Evolutionary conservation across 257 asterid species (phyloP), one percentile per base, ranked within the genome.

Genomic region (Petunia secreta): DNA sequence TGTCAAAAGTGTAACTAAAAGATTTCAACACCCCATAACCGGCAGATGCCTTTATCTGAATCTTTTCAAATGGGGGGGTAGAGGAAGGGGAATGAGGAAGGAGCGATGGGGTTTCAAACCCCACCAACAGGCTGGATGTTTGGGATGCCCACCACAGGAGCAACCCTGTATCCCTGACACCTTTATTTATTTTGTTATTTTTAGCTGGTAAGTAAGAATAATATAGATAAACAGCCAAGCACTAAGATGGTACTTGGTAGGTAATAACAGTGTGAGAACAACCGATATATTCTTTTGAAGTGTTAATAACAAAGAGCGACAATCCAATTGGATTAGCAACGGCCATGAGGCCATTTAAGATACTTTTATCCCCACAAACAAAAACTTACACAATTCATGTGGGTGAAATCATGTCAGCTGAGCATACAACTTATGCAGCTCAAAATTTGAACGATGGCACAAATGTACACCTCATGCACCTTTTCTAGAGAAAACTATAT

Each of bases 381-480:
- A 65, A 39, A 65, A 40, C 36, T 64, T 13, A 40, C 14, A 40
- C 13, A 40, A 39, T 40, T 65, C 52, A 6, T 65, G 50, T 13
- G 36, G 74, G 50, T 65, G 73, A 65, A 63, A 39, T 65, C 40
- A 14, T 15, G 73, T 50, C 36, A 6, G 34, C 40, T 38, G 39
- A 39, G 52, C 36, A 39, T 65, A 13, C 41, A 5, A 37, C 8
- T 39, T 64, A 3, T 64, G 71, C 71, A 64, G 71, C 71, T 64
- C 48, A 64, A 39, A 64, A 64, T 38, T 4, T 39, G 50, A 64
- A 11, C 13, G 1, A 65, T 65, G 52, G 52, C 52, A 65, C 8
- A 8, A 64, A 39, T 40, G 74, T 65, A 65, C 74, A 65, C 48
- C 34, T 65, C 74, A 64, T 65, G 74, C 36, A 14, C 13, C 36